Conservation (phyloP, 768 basidiomycete species). For the Boletus rubescentipes region DNA sequence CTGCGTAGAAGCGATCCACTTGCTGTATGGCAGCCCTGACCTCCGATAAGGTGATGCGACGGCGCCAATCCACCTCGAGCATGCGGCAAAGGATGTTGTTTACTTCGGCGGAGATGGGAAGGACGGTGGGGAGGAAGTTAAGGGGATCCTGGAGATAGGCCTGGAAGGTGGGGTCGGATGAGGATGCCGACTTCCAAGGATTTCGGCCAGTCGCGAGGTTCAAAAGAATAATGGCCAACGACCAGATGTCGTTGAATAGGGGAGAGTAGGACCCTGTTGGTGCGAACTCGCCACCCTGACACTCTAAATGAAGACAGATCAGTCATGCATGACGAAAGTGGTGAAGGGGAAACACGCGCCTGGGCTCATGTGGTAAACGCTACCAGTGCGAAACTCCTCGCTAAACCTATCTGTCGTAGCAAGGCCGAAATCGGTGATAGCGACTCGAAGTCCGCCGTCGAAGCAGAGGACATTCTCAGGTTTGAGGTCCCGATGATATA, state of each 20-base stretch:
- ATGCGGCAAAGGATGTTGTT: slow-evolving; percentile 74
- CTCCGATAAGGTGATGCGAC: slow-evolving; percentile 45
- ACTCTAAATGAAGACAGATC: slow-evolving; percentile 56
- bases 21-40: slow-evolving; percentile 56
- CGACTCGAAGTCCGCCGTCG: slow-evolving; percentile 70
- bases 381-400: slow-evolving; percentile 92
- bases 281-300: slow-evolving; percentile 71
- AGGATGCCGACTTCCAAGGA: slow-evolving; percentile 90
- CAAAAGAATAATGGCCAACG: slow-evolving; percentile 91
- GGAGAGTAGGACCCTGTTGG: slow-evolving; percentile 76
- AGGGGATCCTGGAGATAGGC: slow-evolving; percentile 76
- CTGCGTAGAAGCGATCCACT: slow-evolving; percentile 66
- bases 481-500: slow-evolving; percentile 97
- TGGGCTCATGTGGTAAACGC: slow-evolving; percentile 98
- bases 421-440: slow-evolving; percentile 94
- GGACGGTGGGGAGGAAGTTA: slow-evolving; percentile 80
- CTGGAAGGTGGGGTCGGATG: slow-evolving; percentile 84
- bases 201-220: slow-evolving; percentile 95
- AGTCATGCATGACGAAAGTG: slow-evolving; percentile 11
- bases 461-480: slow-evolving; percentile 94
- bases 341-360: slow-evolving; percentile 44
- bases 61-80: slow-evolving; percentile 66
- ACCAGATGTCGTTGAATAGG: slow-evolving; percentile 92
- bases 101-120: slow-evolving; percentile 74
- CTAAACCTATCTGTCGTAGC: slow-evolving; percentile 85